Evolutionary conservation across 2,329 filamentous ascomycete genomes (phyloP).

Genomic region (Arachnopeziza araneosa): DNA sequence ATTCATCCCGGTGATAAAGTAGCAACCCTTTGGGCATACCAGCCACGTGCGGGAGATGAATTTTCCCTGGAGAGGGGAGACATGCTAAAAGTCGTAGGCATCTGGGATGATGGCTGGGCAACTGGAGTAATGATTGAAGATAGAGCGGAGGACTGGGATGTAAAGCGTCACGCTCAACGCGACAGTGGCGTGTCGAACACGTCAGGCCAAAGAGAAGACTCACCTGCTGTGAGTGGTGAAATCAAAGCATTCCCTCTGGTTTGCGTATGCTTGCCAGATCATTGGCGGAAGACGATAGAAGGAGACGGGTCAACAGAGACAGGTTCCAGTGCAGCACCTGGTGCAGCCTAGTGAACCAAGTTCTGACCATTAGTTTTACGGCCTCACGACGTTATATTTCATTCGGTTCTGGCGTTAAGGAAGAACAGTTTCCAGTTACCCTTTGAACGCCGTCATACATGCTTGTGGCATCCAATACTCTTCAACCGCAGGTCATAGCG

Average conservation of each 20-base stretch:
- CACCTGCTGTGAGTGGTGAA: slow-evolving; percentile 68
- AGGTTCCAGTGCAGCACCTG: slow-evolving; percentile 40
- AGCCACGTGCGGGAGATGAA: slow-evolving; percentile 87
- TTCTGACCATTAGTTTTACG: slow-evolving; percentile 18
- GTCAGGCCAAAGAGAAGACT: slow-evolving; percentile 55
- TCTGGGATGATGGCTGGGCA: slow-evolving; percentile 99
- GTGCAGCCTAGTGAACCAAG: slow-evolving; percentile 13
- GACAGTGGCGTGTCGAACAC: slow-evolving; percentile 92
- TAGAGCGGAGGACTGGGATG: slow-evolving; percentile 83
- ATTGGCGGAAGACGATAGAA: slow-evolving; percentile 96
- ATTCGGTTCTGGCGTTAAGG: slow-evolving; percentile 25
- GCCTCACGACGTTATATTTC: slow-evolving; percentile 28
- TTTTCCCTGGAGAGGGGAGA: slow-evolving; percentile 91
- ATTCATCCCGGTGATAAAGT: slow-evolving; percentile 90
- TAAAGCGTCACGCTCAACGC: slow-evolving; percentile 67
- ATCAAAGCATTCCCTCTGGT: slow-evolving; percentile 98
- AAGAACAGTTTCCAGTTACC: slow-evolving; percentile 10
- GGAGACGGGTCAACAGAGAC: slow-evolving; percentile 70
- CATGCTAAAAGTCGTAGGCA: slow-evolving; percentile 96
- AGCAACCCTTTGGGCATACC: slow-evolving; percentile 91
- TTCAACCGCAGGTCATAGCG: background rate
- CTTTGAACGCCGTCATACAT: background rate
- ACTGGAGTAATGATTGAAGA: slow-evolving; percentile 82
- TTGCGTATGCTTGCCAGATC: slow-evolving; percentile 89
- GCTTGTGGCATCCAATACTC: background rate